phyloP scores from a whole-genome alignment of 495 filamentous ascomycete species.

The Lichenothelia convexa region DNA sequence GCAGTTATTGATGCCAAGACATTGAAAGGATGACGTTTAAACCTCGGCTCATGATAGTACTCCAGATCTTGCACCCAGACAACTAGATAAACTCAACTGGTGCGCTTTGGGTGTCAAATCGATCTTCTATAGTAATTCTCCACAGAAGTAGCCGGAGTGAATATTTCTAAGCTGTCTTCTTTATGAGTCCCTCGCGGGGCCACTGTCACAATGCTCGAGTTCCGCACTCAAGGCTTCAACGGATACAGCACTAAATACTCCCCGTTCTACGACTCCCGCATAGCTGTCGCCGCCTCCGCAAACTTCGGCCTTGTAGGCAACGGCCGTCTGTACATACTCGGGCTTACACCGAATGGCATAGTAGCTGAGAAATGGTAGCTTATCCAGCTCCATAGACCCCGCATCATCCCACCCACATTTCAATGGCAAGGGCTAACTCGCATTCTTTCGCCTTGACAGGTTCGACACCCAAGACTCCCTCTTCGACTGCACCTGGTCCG shows the following conservation, averaged over 20 bases:
- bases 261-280: conserved; percentile 85
- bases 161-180: too few species aligned
- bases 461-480: conserved; percentile 95
- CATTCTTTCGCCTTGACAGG: conserved; percentile 31
- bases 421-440: not conserved
- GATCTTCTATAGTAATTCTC: too few species aligned
- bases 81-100: too few species aligned
- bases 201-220: conserved; percentile 58
- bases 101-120: too few species aligned
- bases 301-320: conserved; percentile 97
- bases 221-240: conserved; percentile 80
- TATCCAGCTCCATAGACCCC: not conserved
- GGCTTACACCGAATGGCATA: conserved; percentile 64
- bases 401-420: not conserved
- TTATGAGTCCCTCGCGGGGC: too few species aligned
- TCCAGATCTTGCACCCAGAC: too few species aligned
- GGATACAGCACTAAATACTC: conserved; percentile 94
- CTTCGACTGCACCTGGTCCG: conserved; percentile 86
- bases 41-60: too few species aligned
- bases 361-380: conserved; percentile 53
- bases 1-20: too few species aligned
- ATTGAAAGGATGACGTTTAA: too few species aligned
- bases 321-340: conserved; percentile 67
- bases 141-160: too few species aligned
- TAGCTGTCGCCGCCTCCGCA: conserved; percentile 68